These are phyloP conservation scores for Moesziomyces sp. DNA, from an alignment of 1,284 basidiomycete species.

Conservation along the genomic window DNA sequence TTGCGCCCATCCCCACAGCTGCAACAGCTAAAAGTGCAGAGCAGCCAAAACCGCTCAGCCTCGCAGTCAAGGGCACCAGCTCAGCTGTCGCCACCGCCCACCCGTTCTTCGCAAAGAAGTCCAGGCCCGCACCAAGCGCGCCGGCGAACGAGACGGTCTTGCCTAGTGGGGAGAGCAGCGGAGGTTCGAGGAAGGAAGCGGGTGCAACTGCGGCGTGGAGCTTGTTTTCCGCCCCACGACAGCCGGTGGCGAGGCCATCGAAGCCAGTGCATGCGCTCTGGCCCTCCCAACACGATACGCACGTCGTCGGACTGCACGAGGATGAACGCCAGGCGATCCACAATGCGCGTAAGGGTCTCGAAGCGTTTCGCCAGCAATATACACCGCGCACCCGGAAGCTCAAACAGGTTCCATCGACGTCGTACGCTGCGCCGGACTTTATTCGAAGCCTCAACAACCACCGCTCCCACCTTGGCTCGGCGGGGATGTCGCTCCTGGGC, in stretches of 20 bases:
- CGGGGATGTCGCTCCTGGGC: constrained; percentile 5
- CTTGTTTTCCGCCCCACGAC: constrained; percentile 28
- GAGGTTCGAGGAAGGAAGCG: too few relatives aligned
- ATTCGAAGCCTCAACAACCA: neutral
- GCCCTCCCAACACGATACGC: constrained; percentile 19
- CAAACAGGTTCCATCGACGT: too few relatives aligned
- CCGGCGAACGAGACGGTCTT: neutral
- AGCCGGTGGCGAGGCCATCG: constrained; percentile 13
- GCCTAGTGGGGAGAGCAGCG: too few relatives aligned
- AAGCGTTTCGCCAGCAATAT: constrained; percentile 21
- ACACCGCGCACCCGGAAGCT: neutral
- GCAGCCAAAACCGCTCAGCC: constrained; percentile 18
- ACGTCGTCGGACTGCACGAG: constrained; percentile 9
- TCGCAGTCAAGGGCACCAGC: constrained; percentile 32
- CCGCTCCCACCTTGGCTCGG: neutral
- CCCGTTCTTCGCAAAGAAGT: constrained; percentile 39
- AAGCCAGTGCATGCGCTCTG: constrained; percentile 27
- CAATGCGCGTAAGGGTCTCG: constrained; percentile 3
- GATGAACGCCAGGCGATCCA: constrained; percentile 10
- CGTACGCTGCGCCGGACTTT: neutral
- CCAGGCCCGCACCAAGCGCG: constrained; percentile 6
- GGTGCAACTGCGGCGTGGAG: constrained; percentile 26
- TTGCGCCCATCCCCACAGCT: neutral
- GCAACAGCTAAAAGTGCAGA: neutral
- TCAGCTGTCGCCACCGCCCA: constrained; percentile 21